Conservation (phyloP, 2,329 filamentous ascomycete genomes). For the Zasmidium citrigriseum region DNA sequence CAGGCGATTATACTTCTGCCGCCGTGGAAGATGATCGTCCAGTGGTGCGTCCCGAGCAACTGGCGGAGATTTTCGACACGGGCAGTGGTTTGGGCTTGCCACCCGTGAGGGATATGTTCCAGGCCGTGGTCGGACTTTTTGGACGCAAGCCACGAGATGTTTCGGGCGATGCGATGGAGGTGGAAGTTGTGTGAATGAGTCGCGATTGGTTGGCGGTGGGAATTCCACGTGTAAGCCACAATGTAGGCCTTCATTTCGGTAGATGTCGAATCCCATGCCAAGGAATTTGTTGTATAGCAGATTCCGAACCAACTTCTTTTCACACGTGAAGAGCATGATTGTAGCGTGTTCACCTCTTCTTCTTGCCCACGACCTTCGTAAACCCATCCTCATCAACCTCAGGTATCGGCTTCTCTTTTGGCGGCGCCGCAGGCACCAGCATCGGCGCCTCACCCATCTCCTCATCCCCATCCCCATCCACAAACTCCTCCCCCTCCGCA, state of each 20-base stretch:
- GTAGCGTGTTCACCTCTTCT: slow-evolving; percentile 34
- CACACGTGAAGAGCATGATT: too few species aligned
- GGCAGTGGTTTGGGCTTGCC: slow-evolving; percentile 69
- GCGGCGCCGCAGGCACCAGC: slow-evolving; percentile 53
- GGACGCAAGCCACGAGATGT: slow-evolving; percentile 52
- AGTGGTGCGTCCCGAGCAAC: slow-evolving; percentile 67
- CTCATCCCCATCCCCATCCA: slow-evolving; percentile 54
- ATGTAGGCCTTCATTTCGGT: not conserved
- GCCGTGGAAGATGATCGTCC: slow-evolving; percentile 55
- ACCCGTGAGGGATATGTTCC: slow-evolving; percentile 74
- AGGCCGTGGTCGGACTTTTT: slow-evolving; percentile 68
- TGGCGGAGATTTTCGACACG: slow-evolving; percentile 70
- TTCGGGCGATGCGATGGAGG: slow-evolving; percentile 7
- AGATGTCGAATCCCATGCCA: not conserved
- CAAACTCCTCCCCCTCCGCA: slow-evolving; percentile 51
- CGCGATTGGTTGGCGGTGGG: not conserved
- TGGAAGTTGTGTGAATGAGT: slow-evolving; percentile 5
- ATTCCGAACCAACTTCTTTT: too few species aligned
- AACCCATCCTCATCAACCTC: slow-evolving; percentile 45
- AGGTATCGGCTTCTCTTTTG: slow-evolving; percentile 62
- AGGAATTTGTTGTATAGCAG: not conserved
- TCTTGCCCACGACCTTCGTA: slow-evolving; percentile 40
- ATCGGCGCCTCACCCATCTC: slow-evolving; percentile 64
- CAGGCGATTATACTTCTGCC: slow-evolving; percentile 47
- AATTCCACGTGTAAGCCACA: not conserved